phyloP scores from a whole-genome alignment of 768 basidiomycete genomes.

The Boletus subcaerulescens region DNA sequence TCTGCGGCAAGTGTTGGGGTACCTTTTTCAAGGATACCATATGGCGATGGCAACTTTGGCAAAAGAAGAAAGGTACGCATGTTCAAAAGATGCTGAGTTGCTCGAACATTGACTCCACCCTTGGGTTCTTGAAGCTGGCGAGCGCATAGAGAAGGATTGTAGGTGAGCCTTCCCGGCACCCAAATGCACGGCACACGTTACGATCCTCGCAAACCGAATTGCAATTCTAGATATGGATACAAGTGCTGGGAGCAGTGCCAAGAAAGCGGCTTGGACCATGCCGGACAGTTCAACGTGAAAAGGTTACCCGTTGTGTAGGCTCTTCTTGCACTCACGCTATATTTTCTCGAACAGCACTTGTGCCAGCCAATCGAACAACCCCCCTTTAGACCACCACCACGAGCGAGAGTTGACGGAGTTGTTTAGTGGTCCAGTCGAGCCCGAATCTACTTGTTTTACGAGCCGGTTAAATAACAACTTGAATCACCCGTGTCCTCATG shows the following conservation, averaged over 20 bases:
- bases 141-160: neutral
- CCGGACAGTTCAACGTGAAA: constrained; percentile 2
- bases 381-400: neutral
- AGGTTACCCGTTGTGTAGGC: neutral
- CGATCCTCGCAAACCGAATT: neutral
- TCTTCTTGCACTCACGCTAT: neutral
- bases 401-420: no score
- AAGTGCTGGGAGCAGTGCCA: neutral
- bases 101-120: no score
- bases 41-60: neutral
- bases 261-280: neutral
- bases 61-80: neutral
- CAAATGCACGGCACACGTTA: neutral
- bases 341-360: neutral
- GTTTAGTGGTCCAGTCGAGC: no score
- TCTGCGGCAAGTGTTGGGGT: neutral
- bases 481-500: no score
- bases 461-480: no score
- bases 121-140: neutral
- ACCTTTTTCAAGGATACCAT: neutral
- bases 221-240: neutral
- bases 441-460: no score
- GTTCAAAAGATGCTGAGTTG: neutral
- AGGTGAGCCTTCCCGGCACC: neutral
- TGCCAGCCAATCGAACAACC: neutral